These are phyloP conservation scores for Trichoderma simmonsii DNA, from an alignment of 2,329 filamentous ascomycete genomes.

Conservation along the genomic window DNA sequence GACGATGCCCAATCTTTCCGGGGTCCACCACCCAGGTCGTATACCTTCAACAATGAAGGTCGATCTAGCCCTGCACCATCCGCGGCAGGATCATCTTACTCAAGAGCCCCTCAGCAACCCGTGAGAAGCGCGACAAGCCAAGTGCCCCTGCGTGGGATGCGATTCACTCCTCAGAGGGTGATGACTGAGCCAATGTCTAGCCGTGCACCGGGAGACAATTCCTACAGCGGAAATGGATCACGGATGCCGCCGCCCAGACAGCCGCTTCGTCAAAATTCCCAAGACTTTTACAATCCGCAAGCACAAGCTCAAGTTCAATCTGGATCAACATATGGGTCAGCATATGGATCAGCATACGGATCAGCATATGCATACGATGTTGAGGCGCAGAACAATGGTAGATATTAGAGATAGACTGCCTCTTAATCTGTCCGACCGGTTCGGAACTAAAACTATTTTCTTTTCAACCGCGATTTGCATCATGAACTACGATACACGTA, in stretches of 20 bases:
- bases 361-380: constrained; percentile 37
- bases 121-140: constrained; percentile 42
- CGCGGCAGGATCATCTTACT: constrained; percentile 25
- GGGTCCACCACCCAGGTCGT: background rate
- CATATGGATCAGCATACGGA: constrained; percentile 1
- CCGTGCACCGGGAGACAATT: constrained; percentile 25
- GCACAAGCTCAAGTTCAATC: background rate
- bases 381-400: constrained; percentile 33
- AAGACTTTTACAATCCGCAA: background rate
- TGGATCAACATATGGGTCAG: constrained; percentile 10
- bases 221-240: constrained; percentile 28
- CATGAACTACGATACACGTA: constrained; percentile 13
- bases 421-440: constrained; percentile 9
- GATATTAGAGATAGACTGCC: constrained; percentile 27
- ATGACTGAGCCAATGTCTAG: constrained; percentile 43
- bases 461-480: constrained; percentile 5
- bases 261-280: constrained; percentile 1
- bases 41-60: constrained; percentile 5
- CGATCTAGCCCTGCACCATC: constrained; percentile 21
- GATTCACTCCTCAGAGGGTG: constrained; percentile 41
- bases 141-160: constrained; percentile 22
- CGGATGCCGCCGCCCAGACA: constrained; percentile 26
- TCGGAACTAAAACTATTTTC: constrained; percentile 7
- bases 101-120: constrained; percentile 21
- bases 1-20: constrained; percentile 20